These are phyloP conservation scores for Raphanus sativus DNA, from an alignment of 345 rosid species.

Conservation along the genomic window DNA sequence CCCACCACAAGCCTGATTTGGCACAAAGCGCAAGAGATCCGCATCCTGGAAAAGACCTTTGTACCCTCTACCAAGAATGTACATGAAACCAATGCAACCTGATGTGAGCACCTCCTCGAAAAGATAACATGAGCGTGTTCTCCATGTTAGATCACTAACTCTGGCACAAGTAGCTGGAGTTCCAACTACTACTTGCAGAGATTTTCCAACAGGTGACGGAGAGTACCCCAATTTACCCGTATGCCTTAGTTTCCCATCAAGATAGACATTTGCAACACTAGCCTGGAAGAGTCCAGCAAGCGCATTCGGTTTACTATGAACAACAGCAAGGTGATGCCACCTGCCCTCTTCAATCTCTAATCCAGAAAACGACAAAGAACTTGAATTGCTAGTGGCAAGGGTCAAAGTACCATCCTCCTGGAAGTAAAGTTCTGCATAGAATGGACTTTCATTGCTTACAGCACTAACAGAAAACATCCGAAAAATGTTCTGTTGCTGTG, in stretches of 20 bases:
- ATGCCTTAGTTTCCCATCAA: conserved; percentile 93
- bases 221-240: conserved; percentile 97
- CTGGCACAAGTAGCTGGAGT: conserved; percentile 78
- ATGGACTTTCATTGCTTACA: conserved; percentile 62
- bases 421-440: conserved; percentile 91
- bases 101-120: conserved; percentile 97
- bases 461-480: conserved; percentile 94
- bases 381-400: conserved; percentile 93
- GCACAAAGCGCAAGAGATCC: conserved; percentile 90
- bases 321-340: conserved; percentile 99
- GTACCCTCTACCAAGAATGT: conserved; percentile 95
- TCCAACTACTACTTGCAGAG: conserved; percentile 89
- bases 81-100: conserved; percentile 94
- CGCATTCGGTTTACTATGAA: conserved; percentile 98
- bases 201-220: conserved; percentile 91
- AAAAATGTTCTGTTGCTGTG: conserved; percentile 56
- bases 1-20: conserved; percentile 99
- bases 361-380: conserved; percentile 85
- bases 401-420: conserved; percentile 91
- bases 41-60: conserved; percentile 96
- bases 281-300: conserved; percentile 99
- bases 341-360: conserved; percentile 89
- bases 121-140: conserved; percentile 91
- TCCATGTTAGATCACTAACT: conserved; percentile 86
- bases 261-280: conserved; percentile 91